Evolutionary conservation across 257 asterid species (phyloP), one percentile per base, ranked within the genome.

Genomic region (Datura wrightii): DNA sequence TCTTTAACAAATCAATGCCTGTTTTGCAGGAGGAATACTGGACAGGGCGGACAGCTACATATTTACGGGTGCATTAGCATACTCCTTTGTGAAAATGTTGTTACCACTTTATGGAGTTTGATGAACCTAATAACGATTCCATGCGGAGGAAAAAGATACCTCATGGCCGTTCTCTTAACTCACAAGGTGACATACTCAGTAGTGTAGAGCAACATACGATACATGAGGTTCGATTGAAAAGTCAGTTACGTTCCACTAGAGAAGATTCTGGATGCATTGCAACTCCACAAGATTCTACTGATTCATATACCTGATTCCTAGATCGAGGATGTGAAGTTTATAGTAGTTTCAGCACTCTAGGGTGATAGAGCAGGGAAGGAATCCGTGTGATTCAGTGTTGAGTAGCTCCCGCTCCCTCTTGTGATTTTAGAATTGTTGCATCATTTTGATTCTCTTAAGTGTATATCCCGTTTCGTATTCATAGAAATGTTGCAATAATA

Each of bases 11-110:
- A 52, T 46, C 16, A 13, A 56, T 79, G 13, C 37, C 50, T 82
- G 56, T 34, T 65, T 58, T 82, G 88, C 94, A 97, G 99, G 99
- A 85, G 99, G 99, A 84, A 87, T 97, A 87, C 93, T 97, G 55
- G 99, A 95, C 85, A 90, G 99, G 83, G 92, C 88, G 41, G 99
- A 97, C 90, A 97, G 99, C 94, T 97, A 95, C 90, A 90, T 94
- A 55, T 97, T 95, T 83, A 94, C 99, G 0, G 99, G 99, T 50
- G 99, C 99, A 69, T 86, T 95, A 86, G 94, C 97, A 72, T 91
- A 95, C 91, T 93, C 99, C 41, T 97, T 97, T 79, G 97, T 97
- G 78, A 95, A 93, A 90, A 89, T 92, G 79, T 85, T 90, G 85
- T 90, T 94, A 19, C 95, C 96, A 56, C 94, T 93, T 85, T 91